phyloP scores from a whole-genome alignment of 371 early-diverging fungal genomes.

The Mortierella sp. region DNA sequence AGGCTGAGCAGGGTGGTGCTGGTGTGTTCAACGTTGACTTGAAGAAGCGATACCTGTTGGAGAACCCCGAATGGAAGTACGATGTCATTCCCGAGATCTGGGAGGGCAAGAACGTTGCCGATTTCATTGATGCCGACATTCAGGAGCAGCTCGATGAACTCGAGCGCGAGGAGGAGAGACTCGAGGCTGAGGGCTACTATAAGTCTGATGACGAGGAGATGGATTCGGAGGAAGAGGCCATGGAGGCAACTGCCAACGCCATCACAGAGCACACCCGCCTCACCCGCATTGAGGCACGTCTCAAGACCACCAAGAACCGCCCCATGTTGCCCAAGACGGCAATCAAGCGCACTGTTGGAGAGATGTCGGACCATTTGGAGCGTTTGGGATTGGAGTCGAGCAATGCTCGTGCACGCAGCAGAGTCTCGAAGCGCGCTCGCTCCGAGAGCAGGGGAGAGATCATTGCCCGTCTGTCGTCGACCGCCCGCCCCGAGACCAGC shows the following conservation, averaged over 20 bases:
- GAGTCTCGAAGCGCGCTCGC: slow-evolving; percentile 78
- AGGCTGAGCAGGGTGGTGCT: slow-evolving; percentile 92
- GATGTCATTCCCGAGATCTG: slow-evolving; percentile 99
- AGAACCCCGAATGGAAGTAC: slow-evolving; percentile 95
- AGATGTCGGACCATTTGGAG: slow-evolving; percentile 66
- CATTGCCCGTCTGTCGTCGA: slow-evolving; percentile 63
- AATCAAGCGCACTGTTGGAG: slow-evolving; percentile 71
- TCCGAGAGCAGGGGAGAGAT: slow-evolving; percentile 76
- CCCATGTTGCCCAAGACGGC: slow-evolving; percentile 65
- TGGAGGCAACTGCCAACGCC: slow-evolving; percentile 82
- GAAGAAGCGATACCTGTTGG: slow-evolving; percentile 90
- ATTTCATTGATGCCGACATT: slow-evolving; percentile 99
- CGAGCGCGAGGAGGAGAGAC: slow-evolving; percentile 97
- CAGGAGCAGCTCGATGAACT: slow-evolving; percentile 95
- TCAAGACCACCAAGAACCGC: slow-evolving; percentile 58
- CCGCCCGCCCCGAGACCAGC: slow-evolving; percentile 54
- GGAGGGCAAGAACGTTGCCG: slow-evolving; percentile 99
- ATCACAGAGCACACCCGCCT: slow-evolving; percentile 90
- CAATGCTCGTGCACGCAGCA: slow-evolving; percentile 69
- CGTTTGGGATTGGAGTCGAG: slow-evolving; percentile 64
- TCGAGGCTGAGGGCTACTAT: slow-evolving; percentile 95
- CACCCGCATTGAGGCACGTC: slow-evolving; percentile 78
- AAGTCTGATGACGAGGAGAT: slow-evolving; percentile 83
- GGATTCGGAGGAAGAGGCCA: slow-evolving; percentile 81
- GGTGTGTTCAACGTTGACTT: slow-evolving; percentile 96